Conservation (phyloP, 2,329 filamentous ascomycete genomes). For the Blastomyces silverae region DNA sequence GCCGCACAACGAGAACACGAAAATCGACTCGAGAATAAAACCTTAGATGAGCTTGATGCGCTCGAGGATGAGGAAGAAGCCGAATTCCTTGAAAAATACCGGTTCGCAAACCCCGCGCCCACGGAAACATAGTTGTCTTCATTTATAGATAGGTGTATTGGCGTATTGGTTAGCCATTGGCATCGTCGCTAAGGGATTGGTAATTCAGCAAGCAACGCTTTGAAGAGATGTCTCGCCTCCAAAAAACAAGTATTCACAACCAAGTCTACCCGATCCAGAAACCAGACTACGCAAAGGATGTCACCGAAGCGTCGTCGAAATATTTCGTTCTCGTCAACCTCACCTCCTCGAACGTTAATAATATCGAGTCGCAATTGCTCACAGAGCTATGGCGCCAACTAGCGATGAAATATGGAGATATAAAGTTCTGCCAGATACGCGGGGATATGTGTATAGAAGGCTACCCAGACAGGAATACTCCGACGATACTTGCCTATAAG, state of each 20-base stretch:
- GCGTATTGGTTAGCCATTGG: neutral
- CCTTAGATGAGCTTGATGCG: conserved; percentile 85
- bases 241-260: conserved; percentile 73
- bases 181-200: conserved; percentile 6
- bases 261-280: conserved; percentile 91
- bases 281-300: conserved; percentile 82
- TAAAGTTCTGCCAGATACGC: conserved; percentile 96
- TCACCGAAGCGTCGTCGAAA: conserved; percentile 79
- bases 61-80: conserved; percentile 96
- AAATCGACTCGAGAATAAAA: conserved; percentile 87
- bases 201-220: conserved; percentile 64
- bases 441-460: conserved; percentile 91
- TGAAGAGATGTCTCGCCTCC: conserved; percentile 68
- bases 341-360: conserved; percentile 68
- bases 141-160: neutral
- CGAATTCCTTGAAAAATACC: conserved; percentile 78
- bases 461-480: conserved; percentile 91
- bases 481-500: conserved; percentile 85
- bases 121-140: neutral
- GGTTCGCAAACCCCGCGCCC: conserved; percentile 37
- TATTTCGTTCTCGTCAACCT: conserved; percentile 68
- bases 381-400: conserved; percentile 80
- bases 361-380: conserved; percentile 76
- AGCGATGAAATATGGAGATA: conserved; percentile 77
- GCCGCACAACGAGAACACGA: conserved; percentile 79